These are phyloP conservation scores for Panicum miliaceum DNA, from an alignment of 176 grass and related monocot genomes.

Conservation along the genomic window DNA sequence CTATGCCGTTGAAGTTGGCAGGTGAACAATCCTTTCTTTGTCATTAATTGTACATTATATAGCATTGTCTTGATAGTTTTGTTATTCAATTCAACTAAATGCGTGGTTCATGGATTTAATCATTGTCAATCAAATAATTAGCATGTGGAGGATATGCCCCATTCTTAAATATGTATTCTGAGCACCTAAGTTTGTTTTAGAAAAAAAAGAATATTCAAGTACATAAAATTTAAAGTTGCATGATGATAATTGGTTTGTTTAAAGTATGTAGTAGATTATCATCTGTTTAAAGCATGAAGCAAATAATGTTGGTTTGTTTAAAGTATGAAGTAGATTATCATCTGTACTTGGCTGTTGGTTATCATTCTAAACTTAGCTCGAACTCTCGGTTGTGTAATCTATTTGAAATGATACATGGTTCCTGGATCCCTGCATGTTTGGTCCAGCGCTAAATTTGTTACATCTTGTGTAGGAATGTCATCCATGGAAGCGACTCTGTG, in stretches of 20 bases:
- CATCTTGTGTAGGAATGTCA: slow-evolving; percentile 51
- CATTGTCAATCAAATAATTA: neutral
- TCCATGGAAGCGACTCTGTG: slow-evolving; percentile 76
- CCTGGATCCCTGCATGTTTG: neutral
- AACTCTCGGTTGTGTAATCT: neutral
- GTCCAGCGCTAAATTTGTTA: neutral
- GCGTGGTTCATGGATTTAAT: neutral
- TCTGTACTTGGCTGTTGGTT: neutral
- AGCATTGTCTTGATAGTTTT: neutral
- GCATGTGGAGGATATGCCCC: neutral
- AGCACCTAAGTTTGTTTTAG: neutral
- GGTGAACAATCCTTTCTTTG: slow-evolving; percentile 46
- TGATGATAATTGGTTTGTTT: neutral
- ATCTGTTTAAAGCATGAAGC: too few species aligned
- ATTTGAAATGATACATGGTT: neutral
- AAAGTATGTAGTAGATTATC: neutral
- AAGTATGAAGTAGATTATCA: neutral
- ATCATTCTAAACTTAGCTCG: neutral
- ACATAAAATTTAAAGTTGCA: neutral
- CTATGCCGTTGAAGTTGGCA: slow-evolving; percentile 73
- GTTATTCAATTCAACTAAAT: neutral
- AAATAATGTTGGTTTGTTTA: too few species aligned
- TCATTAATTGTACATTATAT: slow-evolving; percentile 6
- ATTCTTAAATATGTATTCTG: neutral
- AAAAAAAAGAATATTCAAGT: neutral